Evolutionary conservation across 2,329 filamentous ascomycete genomes (phyloP).

Genomic region (Sclerotinia trifoliorum): DNA sequence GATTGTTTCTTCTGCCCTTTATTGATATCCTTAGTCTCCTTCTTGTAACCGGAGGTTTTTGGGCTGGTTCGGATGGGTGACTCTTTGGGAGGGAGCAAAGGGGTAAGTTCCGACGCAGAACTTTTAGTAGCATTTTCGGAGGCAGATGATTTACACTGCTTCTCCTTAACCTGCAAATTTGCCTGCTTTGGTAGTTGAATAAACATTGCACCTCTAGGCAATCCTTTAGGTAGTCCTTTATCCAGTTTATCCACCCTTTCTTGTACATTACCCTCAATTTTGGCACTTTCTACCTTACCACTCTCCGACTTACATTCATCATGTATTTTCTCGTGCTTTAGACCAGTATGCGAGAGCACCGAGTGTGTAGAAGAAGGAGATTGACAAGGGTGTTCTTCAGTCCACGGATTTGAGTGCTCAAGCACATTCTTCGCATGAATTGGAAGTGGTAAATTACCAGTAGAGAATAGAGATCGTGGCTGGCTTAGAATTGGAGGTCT

Average conservation of each 20-base stretch:
- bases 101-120: not conserved
- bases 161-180: not conserved
- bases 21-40: not conserved
- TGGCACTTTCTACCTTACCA: not conserved
- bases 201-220: conserved; percentile 4
- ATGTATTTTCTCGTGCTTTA: not conserved
- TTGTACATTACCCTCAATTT: not conserved
- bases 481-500: conserved; percentile 6
- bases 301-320: not conserved
- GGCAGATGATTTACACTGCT: not conserved
- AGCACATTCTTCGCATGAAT: conserved; percentile 9
- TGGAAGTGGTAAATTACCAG: not conserved
- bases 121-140: not conserved
- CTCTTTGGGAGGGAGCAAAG: not conserved
- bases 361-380: conserved; percentile 3
- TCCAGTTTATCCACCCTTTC: conserved; percentile 1
- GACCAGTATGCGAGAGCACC: not conserved
- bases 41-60: not conserved
- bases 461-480: conserved; percentile 4
- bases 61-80: not conserved
- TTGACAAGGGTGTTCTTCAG: not conserved
- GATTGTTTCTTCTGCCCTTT: not conserved
- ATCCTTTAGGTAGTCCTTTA: not conserved
- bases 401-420: not conserved
- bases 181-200: not conserved